Conservation (phyloP, 2,329 filamentous ascomycete species). For the Nannizziopsis barbatae region DNA sequence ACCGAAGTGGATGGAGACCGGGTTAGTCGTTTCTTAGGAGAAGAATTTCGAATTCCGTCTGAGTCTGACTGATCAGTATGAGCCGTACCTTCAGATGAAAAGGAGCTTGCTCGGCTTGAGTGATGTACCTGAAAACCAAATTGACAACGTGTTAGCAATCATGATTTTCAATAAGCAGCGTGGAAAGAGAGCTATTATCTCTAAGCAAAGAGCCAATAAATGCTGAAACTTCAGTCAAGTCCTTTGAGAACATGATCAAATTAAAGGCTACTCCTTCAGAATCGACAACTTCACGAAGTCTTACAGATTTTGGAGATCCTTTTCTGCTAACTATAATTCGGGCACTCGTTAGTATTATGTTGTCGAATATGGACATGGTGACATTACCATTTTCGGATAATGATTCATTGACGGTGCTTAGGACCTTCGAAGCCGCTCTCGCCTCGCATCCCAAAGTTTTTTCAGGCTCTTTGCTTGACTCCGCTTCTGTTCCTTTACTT, state of each 20-base stretch:
- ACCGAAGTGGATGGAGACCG: slow-evolving; percentile 3
- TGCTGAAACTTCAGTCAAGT: too few relatives aligned
- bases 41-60: not conserved
- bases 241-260: too few relatives aligned
- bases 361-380: too few relatives aligned
- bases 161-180: not conserved
- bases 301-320: too few relatives aligned
- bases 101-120: not conserved
- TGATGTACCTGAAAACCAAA: not conserved
- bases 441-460: not conserved
- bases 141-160: slow-evolving; percentile 2
- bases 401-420: too few relatives aligned
- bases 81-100: not conserved
- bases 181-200: not conserved
- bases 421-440: too few relatives aligned
- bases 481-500: not conserved
- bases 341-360: too few relatives aligned
- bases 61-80: not conserved
- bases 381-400: too few relatives aligned
- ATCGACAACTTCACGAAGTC: too few relatives aligned
- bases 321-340: too few relatives aligned
- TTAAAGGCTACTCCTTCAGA: too few relatives aligned
- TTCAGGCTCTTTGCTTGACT: not conserved
- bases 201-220: too few relatives aligned
- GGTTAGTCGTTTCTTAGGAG: not conserved